Percentiles rank a stretch among this genome's conserved stretches.
phyloP scores from a whole-genome alignment of 345 rosid genomes.

The Eucalyptus fibrosa region DNA sequence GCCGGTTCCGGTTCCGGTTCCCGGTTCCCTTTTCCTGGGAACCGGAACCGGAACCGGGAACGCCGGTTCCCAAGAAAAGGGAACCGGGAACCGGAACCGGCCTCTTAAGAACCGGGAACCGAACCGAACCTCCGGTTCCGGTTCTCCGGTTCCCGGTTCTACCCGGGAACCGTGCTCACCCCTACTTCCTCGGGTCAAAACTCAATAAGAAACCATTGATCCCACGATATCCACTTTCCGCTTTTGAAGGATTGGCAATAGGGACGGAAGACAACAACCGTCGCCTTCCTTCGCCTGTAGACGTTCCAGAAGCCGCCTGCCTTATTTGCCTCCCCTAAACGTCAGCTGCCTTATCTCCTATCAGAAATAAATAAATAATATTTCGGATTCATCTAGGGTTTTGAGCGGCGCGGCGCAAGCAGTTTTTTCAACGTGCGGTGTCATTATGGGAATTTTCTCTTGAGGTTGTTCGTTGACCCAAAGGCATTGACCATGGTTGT shows the following conservation, averaged over 20 bases:
- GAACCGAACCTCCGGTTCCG: too few relatives aligned
- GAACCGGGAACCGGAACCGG: too few relatives aligned
- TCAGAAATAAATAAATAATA: neutral
- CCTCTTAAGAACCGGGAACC: too few relatives aligned
- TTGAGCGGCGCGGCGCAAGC: neutral
- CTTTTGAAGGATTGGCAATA: neutral
- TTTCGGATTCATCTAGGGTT: neutral
- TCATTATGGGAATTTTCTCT: neutral
- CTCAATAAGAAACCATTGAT: too few relatives aligned
- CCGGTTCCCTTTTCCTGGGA: too few relatives aligned
- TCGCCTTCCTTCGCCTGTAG: neutral
- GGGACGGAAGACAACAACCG: neutral
- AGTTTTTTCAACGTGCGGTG: neutral
- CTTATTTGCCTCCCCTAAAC: neutral
- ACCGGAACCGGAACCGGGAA: too few relatives aligned
- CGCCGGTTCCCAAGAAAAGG: too few relatives aligned
- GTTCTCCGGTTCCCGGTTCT: too few relatives aligned
- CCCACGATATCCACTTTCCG: neutral
- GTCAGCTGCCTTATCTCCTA: neutral
- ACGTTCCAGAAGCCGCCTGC: neutral
- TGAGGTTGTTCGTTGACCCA: neutral
- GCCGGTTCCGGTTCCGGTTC: too few relatives aligned
- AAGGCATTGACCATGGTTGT: neutral
- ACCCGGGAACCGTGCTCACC: too few relatives aligned
- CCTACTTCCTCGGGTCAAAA: too few relatives aligned